Evolutionary conservation across 345 rosid species (phyloP).

Genomic region (Hibiscus trionum): DNA sequence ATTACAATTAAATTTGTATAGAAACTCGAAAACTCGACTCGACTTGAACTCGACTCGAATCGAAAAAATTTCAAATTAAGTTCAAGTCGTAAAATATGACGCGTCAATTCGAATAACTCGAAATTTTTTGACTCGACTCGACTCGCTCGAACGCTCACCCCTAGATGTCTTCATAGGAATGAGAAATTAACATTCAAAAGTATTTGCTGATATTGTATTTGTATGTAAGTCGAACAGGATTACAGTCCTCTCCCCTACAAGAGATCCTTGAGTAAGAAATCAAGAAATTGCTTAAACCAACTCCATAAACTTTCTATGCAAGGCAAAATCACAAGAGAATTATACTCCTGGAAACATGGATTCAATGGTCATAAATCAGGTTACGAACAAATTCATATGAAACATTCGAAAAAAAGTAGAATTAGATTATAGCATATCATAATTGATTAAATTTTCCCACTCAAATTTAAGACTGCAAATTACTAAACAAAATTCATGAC

Average conservation of each 20-base stretch:
- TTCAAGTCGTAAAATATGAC: too few species aligned
- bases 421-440: not conserved
- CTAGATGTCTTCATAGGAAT: too few species aligned
- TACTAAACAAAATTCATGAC: not conserved
- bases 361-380: not conserved
- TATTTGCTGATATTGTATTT: conserved; percentile 17
- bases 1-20: too few species aligned
- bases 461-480: not conserved
- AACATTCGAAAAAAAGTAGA: not conserved
- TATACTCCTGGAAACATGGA: not conserved
- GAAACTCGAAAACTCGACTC: too few species aligned
- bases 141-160: too few species aligned
- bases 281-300: not conserved
- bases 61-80: too few species aligned
- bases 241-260: not conserved
- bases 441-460: not conserved
- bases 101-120: too few species aligned
- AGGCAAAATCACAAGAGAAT: not conserved
- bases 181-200: not conserved
- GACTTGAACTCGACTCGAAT: too few species aligned
- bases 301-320: not conserved
- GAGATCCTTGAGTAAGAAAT: not conserved
- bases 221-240: conserved; percentile 15
- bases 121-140: too few species aligned
- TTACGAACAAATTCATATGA: too few species aligned